phyloP scores from a whole-genome alignment of 2,329 filamentous ascomycete species.

The Colletotrichum cuscutae region DNA sequence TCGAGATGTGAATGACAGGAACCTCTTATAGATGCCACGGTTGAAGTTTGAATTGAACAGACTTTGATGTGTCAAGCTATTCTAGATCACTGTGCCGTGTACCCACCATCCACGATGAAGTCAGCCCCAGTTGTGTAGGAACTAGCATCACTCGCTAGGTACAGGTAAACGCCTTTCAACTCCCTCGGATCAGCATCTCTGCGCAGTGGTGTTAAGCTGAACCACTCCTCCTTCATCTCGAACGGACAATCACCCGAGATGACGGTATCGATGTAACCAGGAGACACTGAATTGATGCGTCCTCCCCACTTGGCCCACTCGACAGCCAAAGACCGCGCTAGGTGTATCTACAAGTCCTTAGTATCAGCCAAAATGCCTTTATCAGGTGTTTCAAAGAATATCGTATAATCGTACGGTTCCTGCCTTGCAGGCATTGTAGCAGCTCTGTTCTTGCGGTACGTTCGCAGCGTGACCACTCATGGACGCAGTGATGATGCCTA shows the following conservation, averaged over 20 bases:
- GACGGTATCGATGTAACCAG: slow-evolving; percentile 50
- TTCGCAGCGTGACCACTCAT: slow-evolving; percentile 47
- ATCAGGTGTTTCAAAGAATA: not conserved
- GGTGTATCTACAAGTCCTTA: slow-evolving; percentile 39
- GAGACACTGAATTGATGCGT: slow-evolving; percentile 45
- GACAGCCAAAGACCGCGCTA: slow-evolving; percentile 44
- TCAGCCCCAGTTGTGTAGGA: slow-evolving; percentile 46
- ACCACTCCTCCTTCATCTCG: slow-evolving; percentile 48
- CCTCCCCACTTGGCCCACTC: slow-evolving; percentile 40
- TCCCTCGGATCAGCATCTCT: slow-evolving; percentile 44
- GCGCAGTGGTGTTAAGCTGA: slow-evolving; percentile 43
- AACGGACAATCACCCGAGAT: slow-evolving; percentile 46
- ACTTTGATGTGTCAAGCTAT: too few species aligned
- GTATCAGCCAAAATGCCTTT: not conserved
- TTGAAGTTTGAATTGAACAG: too few species aligned
- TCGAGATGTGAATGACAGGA: too few species aligned
- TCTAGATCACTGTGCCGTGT: slow-evolving; percentile 29
- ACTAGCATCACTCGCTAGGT: slow-evolving; percentile 45
- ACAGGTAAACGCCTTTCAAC: slow-evolving; percentile 45
- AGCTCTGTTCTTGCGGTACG: slow-evolving; percentile 76
- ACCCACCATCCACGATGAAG: slow-evolving; percentile 45
- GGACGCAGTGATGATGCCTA: slow-evolving; percentile 47
- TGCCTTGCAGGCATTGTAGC: slow-evolving; percentile 86
- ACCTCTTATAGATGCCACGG: too few species aligned
- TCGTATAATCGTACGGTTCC: slow-evolving; percentile 58